Evolutionary conservation across 148 eudicot genomes (phyloP).

Genomic region (Amaranthus cruentus): DNA sequence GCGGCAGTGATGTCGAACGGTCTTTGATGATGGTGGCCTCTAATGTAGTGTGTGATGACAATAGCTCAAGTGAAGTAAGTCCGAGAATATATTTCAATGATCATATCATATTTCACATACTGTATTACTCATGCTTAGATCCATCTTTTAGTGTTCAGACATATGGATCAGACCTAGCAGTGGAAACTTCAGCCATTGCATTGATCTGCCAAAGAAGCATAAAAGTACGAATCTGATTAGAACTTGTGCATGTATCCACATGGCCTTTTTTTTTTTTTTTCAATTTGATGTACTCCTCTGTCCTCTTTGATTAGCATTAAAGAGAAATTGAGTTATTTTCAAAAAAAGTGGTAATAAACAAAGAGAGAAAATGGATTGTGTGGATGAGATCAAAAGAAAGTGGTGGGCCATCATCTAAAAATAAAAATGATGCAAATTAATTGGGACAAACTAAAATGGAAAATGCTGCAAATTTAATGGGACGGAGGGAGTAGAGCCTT

Average conservation of each 20-base stretch:
- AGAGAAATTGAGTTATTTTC: too few relatives aligned
- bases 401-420: too few relatives aligned
- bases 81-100: not conserved
- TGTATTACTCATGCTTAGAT: conserved; percentile 24
- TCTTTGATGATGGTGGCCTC: conserved; percentile 59
- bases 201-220: conserved; percentile 61
- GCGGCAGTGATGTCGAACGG: conserved; percentile 34
- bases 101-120: conserved; percentile 1
- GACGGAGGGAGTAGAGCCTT: too few relatives aligned
- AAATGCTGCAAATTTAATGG: too few relatives aligned
- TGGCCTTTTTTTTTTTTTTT: not conserved
- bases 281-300: too few relatives aligned
- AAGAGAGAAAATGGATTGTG: too few relatives aligned
- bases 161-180: conserved; percentile 79
- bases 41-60: conserved; percentile 40
- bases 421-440: too few relatives aligned
- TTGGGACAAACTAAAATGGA: too few relatives aligned
- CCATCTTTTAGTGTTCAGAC: conserved; percentile 50
- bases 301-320: too few relatives aligned
- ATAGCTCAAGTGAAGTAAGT: conserved; percentile 52
- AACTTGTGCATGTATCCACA: conserved; percentile 1
- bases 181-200: conserved; percentile 77
- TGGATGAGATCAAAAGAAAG: too few relatives aligned
- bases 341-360: too few relatives aligned
- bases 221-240: conserved; percentile 48